Evolutionary conservation across 2,329 filamentous ascomycete species (phyloP), one percentile per base, ranked within the genome.

Genomic region (Fusarium odoratissimum): DNA sequence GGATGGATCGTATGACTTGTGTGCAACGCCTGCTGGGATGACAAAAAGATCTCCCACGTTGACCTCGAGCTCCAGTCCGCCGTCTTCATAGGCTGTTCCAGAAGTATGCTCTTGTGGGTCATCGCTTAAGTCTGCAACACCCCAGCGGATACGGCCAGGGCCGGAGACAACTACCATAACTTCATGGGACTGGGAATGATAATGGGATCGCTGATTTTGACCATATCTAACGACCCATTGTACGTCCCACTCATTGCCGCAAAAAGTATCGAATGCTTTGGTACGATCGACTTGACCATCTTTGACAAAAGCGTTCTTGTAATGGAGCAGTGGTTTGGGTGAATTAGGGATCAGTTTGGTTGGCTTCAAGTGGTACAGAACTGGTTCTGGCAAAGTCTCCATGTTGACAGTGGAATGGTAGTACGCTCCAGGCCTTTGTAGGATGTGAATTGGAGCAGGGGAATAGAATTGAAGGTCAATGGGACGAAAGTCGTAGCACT

Each of bases 321-420:
- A 67, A 13, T 62, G 55, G 2, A 67, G 63, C 1, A 67, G 35
- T 19, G 64, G 64, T 6, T 68, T 67, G 12, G 55, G 64, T 12
- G 64, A 67, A 23, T 67, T 67, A 0, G 64, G 64, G 7, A 67
- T 52, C 19, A 67, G 35, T 8, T 68, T 67, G 6, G 64, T 67
- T 35, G 64, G 46, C 11, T 67, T 68, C 11, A 67, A 38, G 17
- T 61, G 42, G 11, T 67, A 67, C 3, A 49, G 23, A 38, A 62
- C 62, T 4, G 64, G 64, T 12, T 68, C 63, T 44, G 64, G 41
- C 9, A 62, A 13, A 2, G 41, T 7, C 3, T 28, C 10, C 64
- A 67, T 68, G 5, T 16, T 67, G 35, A 30, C 0, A 2, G 11
- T 12, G 10, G 8, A n/a, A 4, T 8, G 5, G 3, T 2, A 14